These are phyloP conservation scores for Scleromitrula shiraiana DNA, from an alignment of 2,329 filamentous ascomycete genomes.

Conservation along the genomic window DNA sequence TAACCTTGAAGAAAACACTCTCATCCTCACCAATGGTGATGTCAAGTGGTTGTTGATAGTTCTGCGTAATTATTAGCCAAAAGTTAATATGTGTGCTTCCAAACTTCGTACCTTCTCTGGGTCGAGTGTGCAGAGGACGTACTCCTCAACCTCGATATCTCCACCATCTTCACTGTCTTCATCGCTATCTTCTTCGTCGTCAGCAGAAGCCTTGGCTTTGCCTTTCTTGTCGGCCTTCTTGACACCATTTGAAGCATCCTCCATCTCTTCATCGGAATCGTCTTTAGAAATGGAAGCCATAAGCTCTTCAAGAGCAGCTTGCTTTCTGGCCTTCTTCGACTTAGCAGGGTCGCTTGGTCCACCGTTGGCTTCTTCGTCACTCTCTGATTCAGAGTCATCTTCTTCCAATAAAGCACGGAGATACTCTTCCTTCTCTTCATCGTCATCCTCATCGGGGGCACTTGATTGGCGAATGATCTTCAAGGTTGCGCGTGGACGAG, in stretches of 20 bases:
- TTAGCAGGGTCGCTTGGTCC: constrained; percentile 88
- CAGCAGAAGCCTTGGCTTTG: constrained; percentile 56
- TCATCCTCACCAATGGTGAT: constrained; percentile 86
- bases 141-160: constrained; percentile 70
- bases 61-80: constrained; percentile 43
- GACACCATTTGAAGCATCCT: constrained; percentile 55
- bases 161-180: constrained; percentile 55
- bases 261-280: constrained; percentile 65
- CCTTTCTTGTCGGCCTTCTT: constrained; percentile 59
- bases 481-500: constrained; percentile 71
- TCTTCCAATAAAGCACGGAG: constrained; percentile 46
- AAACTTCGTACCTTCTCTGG: constrained; percentile 66
- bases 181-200: constrained; percentile 41
- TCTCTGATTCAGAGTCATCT: constrained; percentile 43
- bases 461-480: constrained; percentile 76
- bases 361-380: constrained; percentile 67
- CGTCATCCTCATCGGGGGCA: constrained; percentile 53
- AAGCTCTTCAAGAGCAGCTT: constrained; percentile 70
- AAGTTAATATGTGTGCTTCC: not conserved
- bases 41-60: constrained; percentile 91
- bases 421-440: constrained; percentile 57
- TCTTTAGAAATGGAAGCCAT: constrained; percentile 56
- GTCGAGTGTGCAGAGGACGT: constrained; percentile 92
- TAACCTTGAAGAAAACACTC: constrained; percentile 84
- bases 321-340: constrained; percentile 77